Evolutionary conservation across 768 basidiomycete species (phyloP), one percentile per base, ranked within the genome.

Genomic region (Tremella fuciformis): DNA sequence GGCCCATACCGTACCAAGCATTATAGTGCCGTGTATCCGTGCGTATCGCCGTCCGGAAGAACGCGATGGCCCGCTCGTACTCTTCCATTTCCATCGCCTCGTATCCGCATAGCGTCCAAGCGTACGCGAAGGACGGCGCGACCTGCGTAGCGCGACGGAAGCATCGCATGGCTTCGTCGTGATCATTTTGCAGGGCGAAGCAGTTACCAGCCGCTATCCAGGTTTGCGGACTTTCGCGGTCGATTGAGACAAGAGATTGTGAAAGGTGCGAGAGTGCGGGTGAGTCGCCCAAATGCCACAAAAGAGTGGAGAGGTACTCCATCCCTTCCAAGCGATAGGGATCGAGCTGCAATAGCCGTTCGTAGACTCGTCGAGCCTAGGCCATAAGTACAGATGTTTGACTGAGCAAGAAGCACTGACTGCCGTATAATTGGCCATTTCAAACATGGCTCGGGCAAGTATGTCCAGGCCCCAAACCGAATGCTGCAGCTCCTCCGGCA

Each of bases 1-100:
- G 89, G 61, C 96, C 96, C 67, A 99, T 81, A n/a, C 96, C 96
- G 78, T 98, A 99, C 96, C 96, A 98, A 54, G 96, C 96, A 79
- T 96, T 94, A 79, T 98, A 99, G 79, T 96, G 91, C 78, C 90
- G 85, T 70, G 84, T 80, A 80, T 98, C 92, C 58, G 88, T 86
- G 78, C 89, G 85, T 77, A 99, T 82, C 39, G 94, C 94, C 57
- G 84, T 86, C 76, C 96, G 86, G 76, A 93, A 99, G 80, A 89
- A 93, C 60, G 83, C 84, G 65, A 93, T 85, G 38, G 93, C 92
- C 77, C 87, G 86, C 69, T 94, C 89, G 64, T 91, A 81, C 80
- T 98, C 91, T 70, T 98, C 94, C 78, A 97, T 89, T 60, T 77
- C 76, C 68, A 97, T 85, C 26, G 87, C 89, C 81, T 99, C 96